Base-by-base conservation (phyloP, 179 eudicot species). In the Silene vulgaris region DNA sequence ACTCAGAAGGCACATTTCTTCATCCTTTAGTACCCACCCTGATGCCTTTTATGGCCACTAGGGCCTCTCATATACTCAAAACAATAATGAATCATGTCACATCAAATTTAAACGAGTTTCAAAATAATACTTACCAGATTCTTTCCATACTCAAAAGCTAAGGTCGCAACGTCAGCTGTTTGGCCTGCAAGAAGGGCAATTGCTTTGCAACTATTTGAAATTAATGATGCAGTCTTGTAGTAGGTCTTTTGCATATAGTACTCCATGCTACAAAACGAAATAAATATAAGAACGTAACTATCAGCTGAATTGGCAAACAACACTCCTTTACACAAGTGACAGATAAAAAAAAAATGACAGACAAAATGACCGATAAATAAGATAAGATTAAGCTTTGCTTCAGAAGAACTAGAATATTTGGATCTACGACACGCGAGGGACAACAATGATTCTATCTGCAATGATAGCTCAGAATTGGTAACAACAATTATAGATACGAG, bases 151-250 rank as follows among this genome's bases (percentile, higher is more conserved):
- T 92, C 97, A 79, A 72, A 90, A 50, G 98, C 98, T 81, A 92
- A 71, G 12, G 80, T 83, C 63, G 97, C 89, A 80, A 90, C 96
- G 80, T 94, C 97, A 6, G 96, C 79, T 61, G 97, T 86, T 80
- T 94, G 96, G 73, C 98, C 98, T 30, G 97, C 90, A 72, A 94
- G 96, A 83, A 94, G 91, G 66, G 98, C 98, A 84, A 92, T 84
- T 19, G 98, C 91, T 79, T 94, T 89, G 90, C 92, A 92, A 83
- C 98, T 94, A 84, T 94, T 94, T 74, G 98, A 88, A 69, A 94
- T 90, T 76, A 94, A 81, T 23, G 98, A 92, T 12, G 96, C 98
- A 21, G 98, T 94, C 85, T 94, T 94, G 84, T 79, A 94, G 82
- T 87, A 89, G 76, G 98, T 92, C 87, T 94, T 94, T 64, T 94